A percentile compares a stretch with the other conserved stretches of the same genome.
Evolutionary conservation across 805 yeast genomes (phyloP).

Genomic region (Zygotorulaspora chibaensis): DNA sequence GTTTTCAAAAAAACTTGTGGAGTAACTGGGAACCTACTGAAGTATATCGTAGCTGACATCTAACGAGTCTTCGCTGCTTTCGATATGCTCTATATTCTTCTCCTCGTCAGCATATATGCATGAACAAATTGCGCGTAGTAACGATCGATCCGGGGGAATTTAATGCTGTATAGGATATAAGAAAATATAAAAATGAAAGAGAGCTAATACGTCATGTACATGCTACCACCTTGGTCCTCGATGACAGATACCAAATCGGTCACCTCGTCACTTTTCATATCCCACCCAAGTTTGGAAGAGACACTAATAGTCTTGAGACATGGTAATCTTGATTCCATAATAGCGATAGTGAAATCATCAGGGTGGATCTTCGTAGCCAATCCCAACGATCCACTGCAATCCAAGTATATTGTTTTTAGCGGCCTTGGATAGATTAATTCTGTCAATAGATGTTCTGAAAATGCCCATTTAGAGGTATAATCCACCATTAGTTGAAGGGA

Average conservation of each 20-base stretch:
- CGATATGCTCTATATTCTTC: too few species aligned
- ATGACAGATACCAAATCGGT: slow-evolving; percentile 61
- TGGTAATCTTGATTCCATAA: slow-evolving; percentile 75
- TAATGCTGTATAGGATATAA: neutral
- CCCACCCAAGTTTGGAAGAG: slow-evolving; percentile 84
- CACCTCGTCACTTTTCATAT: slow-evolving; percentile 56
- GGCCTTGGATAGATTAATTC: slow-evolving; percentile 32
- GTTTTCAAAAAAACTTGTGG: slow-evolving; percentile 42
- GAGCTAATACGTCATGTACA: slow-evolving; percentile 46
- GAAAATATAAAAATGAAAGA: neutral
- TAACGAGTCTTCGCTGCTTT: too few species aligned
- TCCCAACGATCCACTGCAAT: slow-evolving; percentile 83
- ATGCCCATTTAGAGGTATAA: slow-evolving; percentile 53
- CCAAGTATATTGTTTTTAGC: slow-evolving; percentile 60
- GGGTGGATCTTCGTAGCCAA: slow-evolving; percentile 81
- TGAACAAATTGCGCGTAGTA: neutral
- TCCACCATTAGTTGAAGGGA: slow-evolving; percentile 73
- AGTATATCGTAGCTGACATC: slow-evolving; percentile 22
- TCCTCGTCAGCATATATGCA: neutral
- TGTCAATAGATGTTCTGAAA: slow-evolving; percentile 44
- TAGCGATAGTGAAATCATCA: slow-evolving; percentile 80
- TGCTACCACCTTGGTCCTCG: slow-evolving; percentile 74
- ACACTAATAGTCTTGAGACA: slow-evolving; percentile 57
- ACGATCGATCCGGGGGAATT: too few species aligned
- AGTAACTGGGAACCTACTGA: slow-evolving; percentile 34